Conservation (phyloP, 257 asterid species). For the Sherardia arvensis region DNA sequence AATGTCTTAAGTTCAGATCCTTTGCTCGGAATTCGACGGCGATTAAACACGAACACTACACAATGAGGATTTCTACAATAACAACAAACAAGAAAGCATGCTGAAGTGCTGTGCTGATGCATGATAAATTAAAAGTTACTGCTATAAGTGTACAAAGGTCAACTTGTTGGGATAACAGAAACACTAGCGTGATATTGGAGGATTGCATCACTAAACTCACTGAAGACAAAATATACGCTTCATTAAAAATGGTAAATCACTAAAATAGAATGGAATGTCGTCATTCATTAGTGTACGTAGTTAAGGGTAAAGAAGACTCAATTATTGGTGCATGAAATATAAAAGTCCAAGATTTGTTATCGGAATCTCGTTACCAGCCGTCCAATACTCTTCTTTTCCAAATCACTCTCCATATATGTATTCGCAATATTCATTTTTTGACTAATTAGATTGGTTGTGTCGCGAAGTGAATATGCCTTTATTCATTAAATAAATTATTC, state of each 20-base stretch:
- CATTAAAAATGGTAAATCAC: neutral
- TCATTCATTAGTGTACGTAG: neutral
- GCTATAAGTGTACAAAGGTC: neutral
- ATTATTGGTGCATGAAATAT: neutral
- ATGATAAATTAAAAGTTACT: too few relatives aligned
- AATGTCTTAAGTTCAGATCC: too few relatives aligned
- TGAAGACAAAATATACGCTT: neutral
- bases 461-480: too few relatives aligned
- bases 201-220: neutral
- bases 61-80: too few relatives aligned
- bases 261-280: neutral
- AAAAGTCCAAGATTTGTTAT: too few relatives aligned
- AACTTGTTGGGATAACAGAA: neutral
- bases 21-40: too few relatives aligned
- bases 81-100: too few relatives aligned
- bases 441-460: too few relatives aligned
- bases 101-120: too few relatives aligned
- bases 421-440: neutral
- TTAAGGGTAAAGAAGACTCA: neutral
- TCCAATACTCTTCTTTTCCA: neutral
- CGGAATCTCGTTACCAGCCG: neutral
- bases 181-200: neutral
- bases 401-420: neutral
- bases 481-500: too few relatives aligned
- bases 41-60: too few relatives aligned